Base-by-base conservation (phyloP, 495 filamentous ascomycete genomes). In the Baudoinia panamericana region DNA sequence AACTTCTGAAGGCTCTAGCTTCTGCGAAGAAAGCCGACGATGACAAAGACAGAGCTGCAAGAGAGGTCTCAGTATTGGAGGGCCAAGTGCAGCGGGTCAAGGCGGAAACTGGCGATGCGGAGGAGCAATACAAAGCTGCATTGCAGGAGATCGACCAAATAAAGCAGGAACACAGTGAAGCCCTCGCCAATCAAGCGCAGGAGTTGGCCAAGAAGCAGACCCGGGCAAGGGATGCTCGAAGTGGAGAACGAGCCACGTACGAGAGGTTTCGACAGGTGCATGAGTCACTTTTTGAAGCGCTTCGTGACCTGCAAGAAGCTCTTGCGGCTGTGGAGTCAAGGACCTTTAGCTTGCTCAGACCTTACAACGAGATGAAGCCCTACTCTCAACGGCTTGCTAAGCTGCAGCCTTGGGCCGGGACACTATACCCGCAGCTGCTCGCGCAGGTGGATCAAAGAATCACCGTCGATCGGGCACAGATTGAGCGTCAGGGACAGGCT, bases 201-300 rank as follows among this genome's bases (percentile, higher is more conserved):
- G 34, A 19, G 13, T 3, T 17, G 19, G 16, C 21, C 33, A 20
- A 30, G 30, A 10, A 35, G 39, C 21, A 43, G 21, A n/a, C n/a
- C n/a, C n/a, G n/a, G 17, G 21, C 15, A 20, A 43, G 39, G n/a
- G n/a, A 7, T 23, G 11, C 27, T 16, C 7, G 9, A 39, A 18
- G 31, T 31, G 13, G 18, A 5, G 42, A 32, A 21, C 34, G 42
- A 32, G 15, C 11, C 4, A 36, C 11, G 3, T 43, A 43, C 26
- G 8, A 27, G 6, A 16, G 12, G 9, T 43, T 36, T 27, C 41
- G 41, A 18, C 35, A 35, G 24, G 31, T 43, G 5, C 36, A n/a
- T n/a, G 15, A 26, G 3, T 15, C 26, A 7, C 21, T 43, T 12
- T 4, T 3, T 19, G 24, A 22, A 13, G 13, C 27, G 2, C 2